phyloP scores from a whole-genome alignment of 805 yeast genomes.

The Pichia pseudocactophila region DNA sequence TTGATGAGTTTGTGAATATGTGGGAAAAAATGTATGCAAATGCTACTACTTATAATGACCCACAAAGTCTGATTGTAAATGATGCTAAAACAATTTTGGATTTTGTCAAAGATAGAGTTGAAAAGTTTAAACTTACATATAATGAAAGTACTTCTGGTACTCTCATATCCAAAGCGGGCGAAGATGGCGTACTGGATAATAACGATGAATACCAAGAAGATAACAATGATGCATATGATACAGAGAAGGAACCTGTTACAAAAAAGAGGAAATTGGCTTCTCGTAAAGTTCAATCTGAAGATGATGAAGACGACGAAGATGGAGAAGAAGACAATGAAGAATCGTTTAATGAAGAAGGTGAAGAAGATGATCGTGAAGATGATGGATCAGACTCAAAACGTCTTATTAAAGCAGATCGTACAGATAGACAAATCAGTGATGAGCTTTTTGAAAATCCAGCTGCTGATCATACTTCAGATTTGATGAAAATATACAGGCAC shows the following conservation, averaged over 20 bases:
- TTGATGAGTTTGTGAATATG: constrained; percentile 45
- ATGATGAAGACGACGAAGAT: not conserved
- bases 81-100: constrained; percentile 52
- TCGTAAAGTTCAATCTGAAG: not conserved
- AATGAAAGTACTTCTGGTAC: not conserved
- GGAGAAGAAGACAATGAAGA: not conserved
- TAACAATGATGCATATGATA: not conserved
- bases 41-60: constrained; percentile 65
- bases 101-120: constrained; percentile 43
- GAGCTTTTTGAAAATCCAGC: constrained; percentile 3
- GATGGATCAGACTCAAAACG: not conserved
- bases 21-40: constrained; percentile 58
- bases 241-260: not conserved
- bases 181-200: not conserved
- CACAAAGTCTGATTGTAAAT: constrained; percentile 51
- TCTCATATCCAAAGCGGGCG: not conserved
- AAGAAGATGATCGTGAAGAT: constrained; percentile 1
- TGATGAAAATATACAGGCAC: constrained; percentile 10
- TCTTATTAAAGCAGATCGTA: no score
- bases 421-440: not conserved
- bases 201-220: not conserved
- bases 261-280: not conserved
- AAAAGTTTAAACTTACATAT: constrained; percentile 20
- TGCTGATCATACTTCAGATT: constrained; percentile 11
- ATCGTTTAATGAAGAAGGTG: not conserved